Evolutionary conservation across 495 filamentous ascomycete genomes (phyloP), one percentile per base, ranked within the genome.

Genomic region (Aspergillus ellipticus): DNA sequence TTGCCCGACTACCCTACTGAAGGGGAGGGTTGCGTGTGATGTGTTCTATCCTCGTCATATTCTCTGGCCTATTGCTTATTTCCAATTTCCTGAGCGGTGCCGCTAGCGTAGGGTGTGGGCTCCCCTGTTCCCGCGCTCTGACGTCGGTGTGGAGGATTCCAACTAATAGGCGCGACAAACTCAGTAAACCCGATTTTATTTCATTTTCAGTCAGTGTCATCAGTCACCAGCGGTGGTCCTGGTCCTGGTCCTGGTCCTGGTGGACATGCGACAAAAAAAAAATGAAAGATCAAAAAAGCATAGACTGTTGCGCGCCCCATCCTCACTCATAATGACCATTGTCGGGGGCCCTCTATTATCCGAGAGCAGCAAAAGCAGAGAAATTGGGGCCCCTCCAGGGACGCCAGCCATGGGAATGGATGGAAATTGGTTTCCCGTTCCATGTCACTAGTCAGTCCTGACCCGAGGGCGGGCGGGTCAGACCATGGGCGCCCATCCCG

Each of bases 81-180:
- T 29, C 22, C 24, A 66, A 64, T 68, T 68, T 52, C 58, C 57
- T 52, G 56, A 66, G 62, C 56, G 60, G 64, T 65, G 59, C 66
- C 66, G 64, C 66, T 61, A 67, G 45, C 45, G 24, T 29, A 22
- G 13, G 45, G 20, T 7, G 59, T 50, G 59, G 65, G 54, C 49
- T 61, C 49, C 42, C 46, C 54, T 61, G 60, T 59, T 64, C 58
- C 35, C 58, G 57, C 53, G 45, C 65, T 70, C 65, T 70, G 67
- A 70, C 67, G 65, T 66, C 62, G 66, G 45, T 63, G 58, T 66
- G 61, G 61, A 53, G 57, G 63, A 26, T 6, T 29, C 16, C 45
- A 48, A 48, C 24, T 28, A 16, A 48, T 26, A 28, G 13, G n/a
- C 8, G 13, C 16, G 24, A 6, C 13, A 29, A 10, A 48, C 13